A percentile compares a stretch with the other conserved stretches of the same genome.
phyloP scores from a whole-genome alignment of 257 asterid species.

The Solanum microdontum region DNA sequence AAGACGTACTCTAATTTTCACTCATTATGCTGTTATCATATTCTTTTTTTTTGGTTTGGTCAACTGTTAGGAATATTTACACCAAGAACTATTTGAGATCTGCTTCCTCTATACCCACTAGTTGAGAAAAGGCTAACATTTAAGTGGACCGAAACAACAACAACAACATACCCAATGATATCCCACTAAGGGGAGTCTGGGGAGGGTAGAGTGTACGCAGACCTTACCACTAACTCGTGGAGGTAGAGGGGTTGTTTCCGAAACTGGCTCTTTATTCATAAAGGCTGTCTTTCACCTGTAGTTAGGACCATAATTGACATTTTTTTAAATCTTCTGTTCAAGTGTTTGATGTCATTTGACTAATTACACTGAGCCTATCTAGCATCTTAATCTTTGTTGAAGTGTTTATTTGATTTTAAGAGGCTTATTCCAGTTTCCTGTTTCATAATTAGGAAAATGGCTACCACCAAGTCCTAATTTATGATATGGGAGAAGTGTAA shows the following conservation, averaged over 20 bases:
- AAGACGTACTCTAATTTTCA: background rate
- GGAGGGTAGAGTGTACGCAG: background rate
- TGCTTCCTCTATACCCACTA: background rate
- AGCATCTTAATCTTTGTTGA: background rate
- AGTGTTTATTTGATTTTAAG: background rate
- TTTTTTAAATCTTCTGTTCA: background rate
- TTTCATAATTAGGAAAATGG: background rate
- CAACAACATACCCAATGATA: background rate
- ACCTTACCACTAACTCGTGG: background rate
- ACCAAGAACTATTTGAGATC: background rate
- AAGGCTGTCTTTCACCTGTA: background rate
- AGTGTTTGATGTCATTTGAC: background rate
- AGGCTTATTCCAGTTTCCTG: background rate
- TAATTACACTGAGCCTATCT: background rate
- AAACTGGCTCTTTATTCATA: background rate
- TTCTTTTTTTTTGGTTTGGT: background rate
- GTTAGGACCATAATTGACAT: background rate
- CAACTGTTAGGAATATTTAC: background rate
- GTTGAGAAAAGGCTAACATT: background rate
- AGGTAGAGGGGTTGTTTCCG: background rate
- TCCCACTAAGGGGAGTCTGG: background rate
- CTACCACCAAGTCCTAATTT: background rate
- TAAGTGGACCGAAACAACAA: background rate
- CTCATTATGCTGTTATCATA: background rate
- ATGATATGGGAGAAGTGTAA: background rate